These are phyloP conservation scores for Cubamyces sp. DNA, from an alignment of 768 basidiomycete genomes.

Conservation along the genomic window DNA sequence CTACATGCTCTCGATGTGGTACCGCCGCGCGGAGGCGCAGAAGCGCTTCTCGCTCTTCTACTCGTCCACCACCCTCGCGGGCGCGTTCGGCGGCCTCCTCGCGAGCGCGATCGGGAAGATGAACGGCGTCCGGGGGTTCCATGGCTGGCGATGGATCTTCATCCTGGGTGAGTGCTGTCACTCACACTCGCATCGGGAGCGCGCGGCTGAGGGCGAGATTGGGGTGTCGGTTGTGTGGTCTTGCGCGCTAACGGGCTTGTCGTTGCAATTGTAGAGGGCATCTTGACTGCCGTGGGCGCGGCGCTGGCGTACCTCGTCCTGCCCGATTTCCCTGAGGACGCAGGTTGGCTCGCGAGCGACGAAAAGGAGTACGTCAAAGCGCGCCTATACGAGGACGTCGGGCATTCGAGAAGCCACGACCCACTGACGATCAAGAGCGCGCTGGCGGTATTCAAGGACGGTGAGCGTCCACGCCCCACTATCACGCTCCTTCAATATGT, in stretches of 20 bases:
- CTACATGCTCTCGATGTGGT: slow-evolving; percentile 43
- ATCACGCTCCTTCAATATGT: neutral
- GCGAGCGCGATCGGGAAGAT: slow-evolving; percentile 40
- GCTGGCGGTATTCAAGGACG: slow-evolving; percentile 33
- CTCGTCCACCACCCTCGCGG: slow-evolving; percentile 44
- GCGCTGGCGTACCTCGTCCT: slow-evolving; percentile 39
- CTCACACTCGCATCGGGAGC: no score
- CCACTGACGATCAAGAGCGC: slow-evolving; percentile 28
- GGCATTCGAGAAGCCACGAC: slow-evolving; percentile 31
- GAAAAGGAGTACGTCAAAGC: slow-evolving; percentile 37
- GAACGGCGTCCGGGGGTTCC: slow-evolving; percentile 36
- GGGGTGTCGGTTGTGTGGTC: no score
- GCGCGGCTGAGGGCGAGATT: neutral
- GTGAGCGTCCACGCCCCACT: slow-evolving; percentile 17
- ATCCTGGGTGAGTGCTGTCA: slow-evolving; percentile 33
- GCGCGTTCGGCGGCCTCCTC: slow-evolving; percentile 41
- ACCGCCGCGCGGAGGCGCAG: slow-evolving; percentile 41
- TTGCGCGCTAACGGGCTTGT: neutral
- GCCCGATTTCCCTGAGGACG: slow-evolving; percentile 38
- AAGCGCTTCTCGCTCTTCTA: slow-evolving; percentile 44
- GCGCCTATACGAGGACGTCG: slow-evolving; percentile 35
- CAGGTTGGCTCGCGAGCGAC: slow-evolving; percentile 37
- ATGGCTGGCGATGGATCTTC: slow-evolving; percentile 40
- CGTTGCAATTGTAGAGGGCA: slow-evolving; percentile 35
- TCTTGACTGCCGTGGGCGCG: slow-evolving; percentile 40